Evolutionary conservation across 108 stramenopile genomes (phyloP).

Genomic region (Discostella pseudostelligera): DNA sequence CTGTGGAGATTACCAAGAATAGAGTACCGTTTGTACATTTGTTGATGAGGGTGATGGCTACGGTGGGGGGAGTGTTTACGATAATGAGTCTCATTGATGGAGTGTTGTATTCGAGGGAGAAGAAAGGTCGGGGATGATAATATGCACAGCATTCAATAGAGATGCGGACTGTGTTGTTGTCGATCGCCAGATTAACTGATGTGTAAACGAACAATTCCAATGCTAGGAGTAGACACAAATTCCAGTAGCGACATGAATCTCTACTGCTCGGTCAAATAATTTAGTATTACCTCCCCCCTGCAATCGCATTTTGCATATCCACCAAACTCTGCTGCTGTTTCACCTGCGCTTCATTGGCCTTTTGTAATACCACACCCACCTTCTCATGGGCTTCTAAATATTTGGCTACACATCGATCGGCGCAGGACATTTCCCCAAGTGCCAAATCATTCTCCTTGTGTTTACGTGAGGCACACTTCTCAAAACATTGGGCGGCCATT

Average conservation of each 20-base stretch:
- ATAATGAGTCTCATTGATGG: conserved; percentile 75
- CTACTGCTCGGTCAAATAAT: not conserved
- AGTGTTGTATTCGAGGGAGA: conserved; percentile 48
- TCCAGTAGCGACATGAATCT: no score
- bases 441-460: conserved; percentile 88
- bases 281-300: conserved; percentile 32
- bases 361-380: conserved; percentile 82
- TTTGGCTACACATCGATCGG: conserved; percentile 93
- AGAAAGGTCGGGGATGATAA: conserved; percentile 21
- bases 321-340: conserved; percentile 67
- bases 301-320: conserved; percentile 73
- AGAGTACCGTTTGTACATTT: conserved; percentile 85
- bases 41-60: conserved; percentile 89
- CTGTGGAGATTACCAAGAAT: conserved; percentile 81
- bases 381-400: conserved; percentile 92
- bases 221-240: no score
- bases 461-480: conserved; percentile 89
- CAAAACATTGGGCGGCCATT: conserved; percentile 87
- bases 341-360: conserved; percentile 80
- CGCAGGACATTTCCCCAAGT: conserved; percentile 95
- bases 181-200: no score
- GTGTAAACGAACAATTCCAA: no score
- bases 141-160: no score
- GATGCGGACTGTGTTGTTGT: no score
- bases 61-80: conserved; percentile 94